Base-by-base conservation (phyloP, 2,329 filamentous ascomycete genomes). In the Pseudonectria buxi region DNA sequence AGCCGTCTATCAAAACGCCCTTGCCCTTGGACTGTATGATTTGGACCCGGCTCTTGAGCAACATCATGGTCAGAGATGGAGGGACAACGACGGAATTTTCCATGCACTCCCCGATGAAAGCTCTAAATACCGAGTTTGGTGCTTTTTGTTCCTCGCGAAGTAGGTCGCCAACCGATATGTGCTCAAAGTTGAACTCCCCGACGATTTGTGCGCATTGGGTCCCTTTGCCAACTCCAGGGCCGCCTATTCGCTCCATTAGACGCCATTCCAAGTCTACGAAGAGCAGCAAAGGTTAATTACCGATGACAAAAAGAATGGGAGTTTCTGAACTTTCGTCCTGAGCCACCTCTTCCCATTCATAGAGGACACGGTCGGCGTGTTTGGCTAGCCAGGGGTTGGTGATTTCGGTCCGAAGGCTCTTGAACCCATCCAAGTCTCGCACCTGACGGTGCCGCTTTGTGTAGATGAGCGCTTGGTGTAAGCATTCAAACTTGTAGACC, bases 301-400 rank as follows among this genome's bases (percentile, higher is more conserved):
- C 40, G 29, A 43, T 43, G 12, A 37, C 33, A 26, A 43, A 43
- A 14, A 43, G 18, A 18, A 40, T 37, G 12, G 33, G 34, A 13
- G 37, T 26, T 28, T 25, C 33, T 3, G 31, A 26, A 6, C 24
- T 16, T 4, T 28, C 24, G 16, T 27, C 25, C 18, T 40, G 25
- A n/a, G 37, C 34, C 15, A 40, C 28, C 13, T 31, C 24, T 7
- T 40, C 32, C 40, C 40, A 43, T 24, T 43, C 37, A 10, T 40
- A 37, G 10, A 36, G 6, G 25, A 43, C 37, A 14, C 31, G 28
- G 15, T 37, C 37, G n/a, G 34, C 37, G 26, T 43, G 33, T 13
- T 35, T 31, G 2, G 31, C 29, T 10, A 43, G 26, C 40, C 40
- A 43, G 4, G 28, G 13, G 35, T 43, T 37, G 6, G 37, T 37